Conservation (phyloP, 1,284 basidiomycete genomes). For the Volvariella volvacea region DNA sequence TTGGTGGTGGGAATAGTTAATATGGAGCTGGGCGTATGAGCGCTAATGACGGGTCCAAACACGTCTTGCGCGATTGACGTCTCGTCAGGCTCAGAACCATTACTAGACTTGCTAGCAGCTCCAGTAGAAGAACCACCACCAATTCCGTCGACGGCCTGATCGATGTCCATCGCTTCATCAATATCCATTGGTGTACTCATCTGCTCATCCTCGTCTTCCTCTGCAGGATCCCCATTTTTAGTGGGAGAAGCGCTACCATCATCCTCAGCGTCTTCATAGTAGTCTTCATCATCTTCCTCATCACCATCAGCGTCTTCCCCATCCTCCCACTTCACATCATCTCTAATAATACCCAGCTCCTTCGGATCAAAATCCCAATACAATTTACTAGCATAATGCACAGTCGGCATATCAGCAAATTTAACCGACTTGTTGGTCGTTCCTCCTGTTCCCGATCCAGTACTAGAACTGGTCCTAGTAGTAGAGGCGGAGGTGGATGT, state of each 20-base stretch:
- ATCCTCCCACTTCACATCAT: slow-evolving; percentile 1
- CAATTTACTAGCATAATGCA: slow-evolving; percentile 32
- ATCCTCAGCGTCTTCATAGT: slow-evolving; percentile 11
- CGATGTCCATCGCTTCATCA: slow-evolving; percentile 8
- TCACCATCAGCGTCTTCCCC: slow-evolving; percentile 27
- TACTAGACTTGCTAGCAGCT: too few relatives aligned
- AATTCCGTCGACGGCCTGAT: neutral
- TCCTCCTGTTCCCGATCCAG: slow-evolving; percentile 8
- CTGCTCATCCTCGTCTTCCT: slow-evolving; percentile 1
- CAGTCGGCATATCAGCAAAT: slow-evolving; percentile 40
- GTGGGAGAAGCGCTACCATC: slow-evolving; percentile 12
- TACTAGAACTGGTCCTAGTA: neutral
- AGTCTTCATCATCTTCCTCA: slow-evolving; percentile 19
- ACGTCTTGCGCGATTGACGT: too few relatives aligned
- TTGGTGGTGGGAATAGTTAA: neutral
- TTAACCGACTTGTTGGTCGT: slow-evolving; percentile 40
- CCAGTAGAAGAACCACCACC: too few relatives aligned
- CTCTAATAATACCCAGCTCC: slow-evolving; percentile 4
- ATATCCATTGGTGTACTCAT: slow-evolving; percentile 4
- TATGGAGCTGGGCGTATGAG: too few relatives aligned
- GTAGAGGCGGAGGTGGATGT: neutral
- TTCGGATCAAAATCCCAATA: slow-evolving; percentile 19
- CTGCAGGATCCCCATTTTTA: slow-evolving; percentile 8
- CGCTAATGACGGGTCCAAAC: too few relatives aligned
- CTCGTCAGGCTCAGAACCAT: too few relatives aligned